Conservation (phyloP, 2,329 filamentous ascomycete species). For the Fusarium sacchari region DNA sequence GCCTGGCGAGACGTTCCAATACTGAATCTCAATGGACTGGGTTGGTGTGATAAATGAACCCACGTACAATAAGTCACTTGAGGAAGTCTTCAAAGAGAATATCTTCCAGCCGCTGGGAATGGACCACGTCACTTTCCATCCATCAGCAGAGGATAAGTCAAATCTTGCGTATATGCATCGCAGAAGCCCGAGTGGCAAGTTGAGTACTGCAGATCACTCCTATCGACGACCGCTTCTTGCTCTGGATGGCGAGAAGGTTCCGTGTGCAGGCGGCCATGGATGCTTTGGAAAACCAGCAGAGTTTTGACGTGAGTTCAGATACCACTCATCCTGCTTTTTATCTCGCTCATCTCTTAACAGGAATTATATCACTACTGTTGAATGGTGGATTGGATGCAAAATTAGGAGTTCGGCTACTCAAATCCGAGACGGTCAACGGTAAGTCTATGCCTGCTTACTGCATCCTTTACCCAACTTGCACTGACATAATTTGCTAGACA, state of each 20-base stretch:
- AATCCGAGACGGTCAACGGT: neutral
- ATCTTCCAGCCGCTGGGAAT: rapidly evolving
- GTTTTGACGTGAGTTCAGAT: neutral
- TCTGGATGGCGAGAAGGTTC: neutral
- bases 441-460: too few relatives aligned
- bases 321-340: rapidly evolving
- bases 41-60: neutral
- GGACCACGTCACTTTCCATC: neutral
- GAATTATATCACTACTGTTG: neutral
- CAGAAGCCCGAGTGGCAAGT: neutral
- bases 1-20: neutral
- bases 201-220: neutral
- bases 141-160: rapidly evolving
- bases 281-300: neutral
- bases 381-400: neutral
- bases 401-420: neutral
- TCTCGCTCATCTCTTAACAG: rapidly evolving
- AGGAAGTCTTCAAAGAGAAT: neutral
- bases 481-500: neutral
- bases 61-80: rapidly evolving
- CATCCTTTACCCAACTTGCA: neutral
- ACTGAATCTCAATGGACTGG: neutral
- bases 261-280: neutral
- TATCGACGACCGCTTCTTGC: neutral
- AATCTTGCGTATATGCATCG: neutral